phyloP scores from a whole-genome alignment of 345 rosid genomes.

The Cardamine chenopodiifolia region DNA sequence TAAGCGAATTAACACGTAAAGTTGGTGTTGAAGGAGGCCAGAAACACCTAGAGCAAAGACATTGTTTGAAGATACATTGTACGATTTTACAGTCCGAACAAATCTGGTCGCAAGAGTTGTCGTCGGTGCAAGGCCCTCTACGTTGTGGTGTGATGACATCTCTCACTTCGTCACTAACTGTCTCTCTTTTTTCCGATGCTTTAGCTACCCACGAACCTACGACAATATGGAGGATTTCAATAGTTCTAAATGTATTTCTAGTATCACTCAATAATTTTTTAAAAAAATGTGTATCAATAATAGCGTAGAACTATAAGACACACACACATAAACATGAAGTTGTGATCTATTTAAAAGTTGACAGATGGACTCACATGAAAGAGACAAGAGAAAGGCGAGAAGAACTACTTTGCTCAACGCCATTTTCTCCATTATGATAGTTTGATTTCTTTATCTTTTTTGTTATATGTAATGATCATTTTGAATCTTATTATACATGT shows the following conservation, averaged over 20 bases:
- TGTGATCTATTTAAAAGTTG: background rate
- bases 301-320: background rate
- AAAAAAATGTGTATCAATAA: no score
- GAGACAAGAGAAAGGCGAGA: background rate
- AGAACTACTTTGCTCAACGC: background rate
- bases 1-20: background rate
- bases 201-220: conserved; percentile 11
- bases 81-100: background rate
- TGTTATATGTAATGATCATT: background rate
- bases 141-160: background rate
- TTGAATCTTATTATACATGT: background rate
- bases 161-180: no score
- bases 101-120: background rate
- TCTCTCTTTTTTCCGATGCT: background rate
- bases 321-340: background rate
- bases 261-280: no score
- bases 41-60: background rate
- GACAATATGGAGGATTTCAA: no score
- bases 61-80: conserved; percentile 12
- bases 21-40: background rate
- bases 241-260: no score
- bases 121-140: background rate
- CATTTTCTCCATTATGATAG: background rate
- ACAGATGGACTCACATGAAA: conserved; percentile 13
- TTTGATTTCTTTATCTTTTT: background rate